Evolutionary conservation across 257 asterid species (phyloP).

Genomic region (Forsythia suspensa): DNA sequence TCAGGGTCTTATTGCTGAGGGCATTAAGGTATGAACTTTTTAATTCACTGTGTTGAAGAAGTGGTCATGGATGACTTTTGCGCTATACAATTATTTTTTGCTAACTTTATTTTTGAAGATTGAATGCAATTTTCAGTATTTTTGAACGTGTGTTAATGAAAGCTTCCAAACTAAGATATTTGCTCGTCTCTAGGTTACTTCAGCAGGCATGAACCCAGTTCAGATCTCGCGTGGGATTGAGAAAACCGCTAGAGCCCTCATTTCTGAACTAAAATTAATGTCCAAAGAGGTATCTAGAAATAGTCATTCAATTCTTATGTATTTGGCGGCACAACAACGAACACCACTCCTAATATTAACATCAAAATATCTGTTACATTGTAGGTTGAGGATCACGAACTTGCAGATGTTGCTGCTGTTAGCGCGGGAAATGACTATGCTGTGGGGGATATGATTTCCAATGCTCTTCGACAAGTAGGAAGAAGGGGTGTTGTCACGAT

Average conservation of each 20-base stretch:
- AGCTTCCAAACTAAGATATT: not conserved
- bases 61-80: not conserved
- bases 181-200: slow-evolving; percentile 49
- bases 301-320: not conserved
- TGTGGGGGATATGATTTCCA: slow-evolving; percentile 65
- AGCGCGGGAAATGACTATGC: slow-evolving; percentile 84
- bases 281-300: slow-evolving; percentile 60
- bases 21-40: slow-evolving; percentile 56
- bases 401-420: slow-evolving; percentile 80
- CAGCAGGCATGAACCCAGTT: slow-evolving; percentile 79
- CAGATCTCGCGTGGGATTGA: slow-evolving; percentile 82
- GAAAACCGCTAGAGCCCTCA: slow-evolving; percentile 67
- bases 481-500: slow-evolving; percentile 61
- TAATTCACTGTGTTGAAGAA: not conserved
- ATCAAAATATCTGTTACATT: not conserved
- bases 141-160: not conserved
- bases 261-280: slow-evolving; percentile 73
- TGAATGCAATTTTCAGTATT: not conserved
- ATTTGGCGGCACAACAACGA: not conserved
- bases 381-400: slow-evolving; percentile 85
- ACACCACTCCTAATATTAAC: not conserved
- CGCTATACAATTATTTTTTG: not conserved
- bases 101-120: not conserved
- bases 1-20: slow-evolving; percentile 78
- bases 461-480: slow-evolving; percentile 71